Base-by-base conservation (phyloP, 441 rosid genomes). In the Croton setiger region DNA sequence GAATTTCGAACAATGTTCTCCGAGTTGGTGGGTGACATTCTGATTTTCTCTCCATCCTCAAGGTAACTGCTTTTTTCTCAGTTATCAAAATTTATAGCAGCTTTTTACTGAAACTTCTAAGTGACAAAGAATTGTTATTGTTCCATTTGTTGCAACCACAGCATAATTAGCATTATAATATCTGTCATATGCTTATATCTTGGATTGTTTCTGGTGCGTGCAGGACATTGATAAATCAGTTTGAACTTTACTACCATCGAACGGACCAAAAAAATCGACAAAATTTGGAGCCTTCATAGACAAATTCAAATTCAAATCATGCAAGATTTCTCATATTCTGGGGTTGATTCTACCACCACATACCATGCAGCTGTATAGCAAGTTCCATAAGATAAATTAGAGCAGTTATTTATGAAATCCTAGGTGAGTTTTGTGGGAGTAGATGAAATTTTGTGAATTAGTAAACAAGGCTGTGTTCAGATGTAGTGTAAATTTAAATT, bases 1-100 rank as follows among this genome's bases (percentile, higher is more conserved):
- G 85, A 75, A 78, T 93, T 70, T 76, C 76, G 61, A 93, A 93
- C 88, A 93, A 89, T 74, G 74, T 89, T 76, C 87, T 93, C 64
- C 83, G 67, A 73, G 97, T 90, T 12, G 75, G 75, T 18, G 54
- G 81, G 76, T 86, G 76, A 68, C 70, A 44, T 60, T 64, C 67
- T 64, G 11, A n/a, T 23, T 48, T 15, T 36, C 51, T 60, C 17
- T 66, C 27, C 31, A 62, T 20, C 17, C 4, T 58, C 21, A 14
- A 72, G 79, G 85, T 79, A 74, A 76, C 39, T 31, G 15, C 59
- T 65, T 66, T 36, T 9, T 51, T 60, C 64, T 55, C 13, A 43
- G 31, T 58, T 0, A 31, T 13, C 27, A 21, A 41, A 61, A 44
- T n/a, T n/a, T n/a, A n/a, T n/a, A n/a, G n/a, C n/a, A n/a, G n/a